A percentile compares a stretch with the other conserved stretches of the same genome.
Evolutionary conservation across 345 rosid genomes (phyloP).

Genomic region (Luvunga scandens): DNA sequence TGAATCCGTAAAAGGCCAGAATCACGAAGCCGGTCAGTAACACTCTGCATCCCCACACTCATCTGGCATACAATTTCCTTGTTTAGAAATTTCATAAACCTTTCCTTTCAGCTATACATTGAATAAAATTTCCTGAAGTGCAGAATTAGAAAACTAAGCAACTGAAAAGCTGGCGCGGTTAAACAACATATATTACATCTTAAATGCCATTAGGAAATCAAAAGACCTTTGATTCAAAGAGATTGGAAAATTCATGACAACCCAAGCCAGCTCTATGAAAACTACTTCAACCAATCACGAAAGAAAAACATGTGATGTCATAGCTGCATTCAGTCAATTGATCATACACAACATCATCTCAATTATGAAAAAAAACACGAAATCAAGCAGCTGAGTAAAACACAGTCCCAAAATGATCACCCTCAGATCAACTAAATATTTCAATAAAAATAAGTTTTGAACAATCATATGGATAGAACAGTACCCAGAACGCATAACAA

Average conservation of each 20-base stretch:
- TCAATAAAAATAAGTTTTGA: neutral
- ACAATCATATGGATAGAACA: neutral
- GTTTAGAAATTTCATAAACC: neutral
- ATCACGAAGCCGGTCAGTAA: slow-evolving; percentile 40
- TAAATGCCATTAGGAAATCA: neutral
- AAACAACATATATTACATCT: neutral
- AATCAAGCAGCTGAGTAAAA: neutral
- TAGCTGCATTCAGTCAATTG: neutral
- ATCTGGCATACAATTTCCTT: slow-evolving; percentile 41
- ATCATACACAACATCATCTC: neutral
- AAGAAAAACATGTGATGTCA: neutral
- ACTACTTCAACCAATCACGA: neutral
- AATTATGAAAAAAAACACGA: neutral
- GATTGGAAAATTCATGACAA: neutral
- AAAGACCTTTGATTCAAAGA: slow-evolving; percentile 1
- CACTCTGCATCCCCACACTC: slow-evolving; percentile 48
- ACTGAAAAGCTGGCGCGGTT: neutral
- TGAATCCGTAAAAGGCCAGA: slow-evolving; percentile 62
- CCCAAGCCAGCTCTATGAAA: neutral
- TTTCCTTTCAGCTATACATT: too few species aligned
- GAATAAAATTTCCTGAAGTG: neutral
- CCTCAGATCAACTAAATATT: neutral
- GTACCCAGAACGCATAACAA: neutral
- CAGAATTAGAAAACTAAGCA: neutral
- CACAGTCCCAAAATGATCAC: slow-evolving; percentile 1